A percentile compares a stretch with the other conserved stretches of the same genome.
Evolutionary conservation across 2,329 filamentous ascomycete species (phyloP).

Genomic region (Colletotrichum neosansevieriae): DNA sequence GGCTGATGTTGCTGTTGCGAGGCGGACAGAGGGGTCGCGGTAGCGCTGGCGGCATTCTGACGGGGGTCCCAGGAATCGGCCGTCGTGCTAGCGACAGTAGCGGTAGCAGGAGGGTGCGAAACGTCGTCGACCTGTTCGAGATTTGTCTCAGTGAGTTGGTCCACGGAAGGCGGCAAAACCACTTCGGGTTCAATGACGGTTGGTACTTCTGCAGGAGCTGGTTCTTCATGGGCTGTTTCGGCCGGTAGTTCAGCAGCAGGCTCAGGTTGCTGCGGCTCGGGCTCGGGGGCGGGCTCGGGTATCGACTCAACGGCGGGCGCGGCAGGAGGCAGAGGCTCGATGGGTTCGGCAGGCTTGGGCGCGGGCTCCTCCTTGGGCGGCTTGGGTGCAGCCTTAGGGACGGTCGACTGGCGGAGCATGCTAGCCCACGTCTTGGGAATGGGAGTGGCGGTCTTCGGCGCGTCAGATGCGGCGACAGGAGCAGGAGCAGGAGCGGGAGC

Average conservation of each 20-base stretch:
- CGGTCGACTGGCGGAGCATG: slow-evolving; percentile 74
- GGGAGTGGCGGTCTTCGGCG: slow-evolving; percentile 54
- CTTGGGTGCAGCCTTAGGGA: slow-evolving; percentile 69
- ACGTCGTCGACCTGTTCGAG: slow-evolving; percentile 89
- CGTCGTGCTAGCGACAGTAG: slow-evolving; percentile 88
- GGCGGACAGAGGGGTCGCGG: slow-evolving; percentile 74
- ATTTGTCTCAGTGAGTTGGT: slow-evolving; percentile 90
- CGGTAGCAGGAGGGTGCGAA: slow-evolving; percentile 81
- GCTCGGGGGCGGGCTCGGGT: slow-evolving; percentile 45
- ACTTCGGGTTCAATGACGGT: slow-evolving; percentile 63
- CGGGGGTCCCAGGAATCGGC: slow-evolving; percentile 87
- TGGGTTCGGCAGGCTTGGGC: slow-evolving; percentile 59
- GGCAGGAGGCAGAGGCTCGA: slow-evolving; percentile 52
- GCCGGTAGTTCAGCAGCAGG: slow-evolving; percentile 50
- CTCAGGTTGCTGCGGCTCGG: slow-evolving; percentile 52
- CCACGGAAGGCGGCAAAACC: slow-evolving; percentile 77
- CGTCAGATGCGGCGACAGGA: slow-evolving; percentile 48
- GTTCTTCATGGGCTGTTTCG: slow-evolving; percentile 44
- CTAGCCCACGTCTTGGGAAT: slow-evolving; percentile 78
- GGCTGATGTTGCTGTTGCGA: slow-evolving; percentile 74
- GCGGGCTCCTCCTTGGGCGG: slow-evolving; percentile 60
- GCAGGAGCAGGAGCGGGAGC: slow-evolving; percentile 49
- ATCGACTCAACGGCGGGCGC: slow-evolving; percentile 44
- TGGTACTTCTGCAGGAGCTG: slow-evolving; percentile 44
- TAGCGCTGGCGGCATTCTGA: slow-evolving; percentile 68